A percentile compares a stretch with the other conserved stretches of the same genome.
Evolutionary conservation across 1,284 basidiomycete genomes (phyloP).

Genomic region (Heterobasidion irregulare): DNA sequence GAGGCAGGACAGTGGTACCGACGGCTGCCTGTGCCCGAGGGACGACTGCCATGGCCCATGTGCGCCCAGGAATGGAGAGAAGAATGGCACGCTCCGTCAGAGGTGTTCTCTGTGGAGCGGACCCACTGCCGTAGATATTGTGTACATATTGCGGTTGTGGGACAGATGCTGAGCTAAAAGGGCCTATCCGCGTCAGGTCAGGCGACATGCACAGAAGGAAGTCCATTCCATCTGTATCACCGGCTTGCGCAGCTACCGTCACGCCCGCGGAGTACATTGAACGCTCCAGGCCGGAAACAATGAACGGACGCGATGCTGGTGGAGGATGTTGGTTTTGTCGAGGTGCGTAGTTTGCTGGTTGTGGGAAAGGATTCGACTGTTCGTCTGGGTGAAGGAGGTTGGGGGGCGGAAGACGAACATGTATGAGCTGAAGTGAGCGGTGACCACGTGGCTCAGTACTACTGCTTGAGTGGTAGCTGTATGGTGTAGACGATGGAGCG

Average conservation of each 20-base stretch:
- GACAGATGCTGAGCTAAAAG: conserved; percentile 45
- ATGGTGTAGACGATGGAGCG: conserved; percentile 39
- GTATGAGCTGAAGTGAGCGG: conserved; percentile 56
- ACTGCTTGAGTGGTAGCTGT: conserved; percentile 34
- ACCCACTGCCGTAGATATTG: conserved; percentile 27
- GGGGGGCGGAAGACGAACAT: conserved; percentile 73
- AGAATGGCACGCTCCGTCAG: conserved; percentile 71
- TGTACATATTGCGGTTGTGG: conserved; percentile 30
- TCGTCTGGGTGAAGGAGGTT: conserved; percentile 74
- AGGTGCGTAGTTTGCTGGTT: conserved; percentile 24
- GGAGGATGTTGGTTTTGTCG: conserved; percentile 26
- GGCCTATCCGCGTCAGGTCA: conserved; percentile 63
- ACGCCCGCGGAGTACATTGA: conserved; percentile 60
- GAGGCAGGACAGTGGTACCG: conserved; percentile 16
- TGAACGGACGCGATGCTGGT: conserved; percentile 40
- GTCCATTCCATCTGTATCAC: conserved; percentile 67
- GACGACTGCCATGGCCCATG: conserved; percentile 74
- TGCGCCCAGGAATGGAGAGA: conserved; percentile 70
- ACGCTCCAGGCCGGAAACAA: conserved; percentile 45
- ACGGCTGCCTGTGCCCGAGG: conserved; percentile 26
- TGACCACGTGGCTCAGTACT: conserved; percentile 23
- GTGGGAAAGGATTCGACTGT: conserved; percentile 39
- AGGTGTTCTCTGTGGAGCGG: conserved; percentile 45
- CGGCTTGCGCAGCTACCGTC: conserved; percentile 58
- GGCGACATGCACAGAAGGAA: conserved; percentile 71